Percentiles rank a stretch among this genome's conserved stretches.
Conservation (phyloP, 1,139 yeast genomes). For the Kodamaea sp. region DNA sequence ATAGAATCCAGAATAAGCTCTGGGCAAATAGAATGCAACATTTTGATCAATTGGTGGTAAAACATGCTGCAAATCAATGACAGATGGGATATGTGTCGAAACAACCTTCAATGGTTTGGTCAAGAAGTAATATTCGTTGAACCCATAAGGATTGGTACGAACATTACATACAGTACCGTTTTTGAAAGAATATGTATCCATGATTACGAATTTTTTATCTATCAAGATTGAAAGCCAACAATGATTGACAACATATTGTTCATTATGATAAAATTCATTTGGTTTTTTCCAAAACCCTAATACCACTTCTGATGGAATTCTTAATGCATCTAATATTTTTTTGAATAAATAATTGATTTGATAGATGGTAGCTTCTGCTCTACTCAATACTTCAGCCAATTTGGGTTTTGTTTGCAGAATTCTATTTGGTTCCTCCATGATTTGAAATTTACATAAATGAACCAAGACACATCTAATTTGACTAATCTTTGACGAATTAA, state of each 20-base stretch:
- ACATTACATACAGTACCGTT: slow-evolving; percentile 38
- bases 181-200: slow-evolving; percentile 52
- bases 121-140: slow-evolving; percentile 67
- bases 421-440: slow-evolving; percentile 35
- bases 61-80: slow-evolving; percentile 76
- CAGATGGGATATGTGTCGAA: slow-evolving; percentile 82
- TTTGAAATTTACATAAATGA: slow-evolving; percentile 39
- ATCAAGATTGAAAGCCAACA: slow-evolving; percentile 82
- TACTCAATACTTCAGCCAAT: slow-evolving; percentile 32
- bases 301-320: slow-evolving; percentile 71
- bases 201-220: slow-evolving; percentile 72
- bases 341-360: slow-evolving; percentile 77
- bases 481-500: slow-evolving; percentile 30
- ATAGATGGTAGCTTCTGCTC: slow-evolving; percentile 54
- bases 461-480: slow-evolving; percentile 40
- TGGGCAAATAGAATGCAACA: slow-evolving; percentile 76
- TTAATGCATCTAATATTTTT: slow-evolving; percentile 65
- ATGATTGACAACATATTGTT: slow-evolving; percentile 66
- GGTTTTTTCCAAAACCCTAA: slow-evolving; percentile 84
- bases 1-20: slow-evolving; percentile 79
- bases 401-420: slow-evolving; percentile 43
- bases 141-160: slow-evolving; percentile 18
- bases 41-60: slow-evolving; percentile 79
- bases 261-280: slow-evolving; percentile 50
- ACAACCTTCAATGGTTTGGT: slow-evolving; percentile 71